Conservation (phyloP, 2,329 filamentous ascomycete genomes). For the Colletotrichum sp. region DNA sequence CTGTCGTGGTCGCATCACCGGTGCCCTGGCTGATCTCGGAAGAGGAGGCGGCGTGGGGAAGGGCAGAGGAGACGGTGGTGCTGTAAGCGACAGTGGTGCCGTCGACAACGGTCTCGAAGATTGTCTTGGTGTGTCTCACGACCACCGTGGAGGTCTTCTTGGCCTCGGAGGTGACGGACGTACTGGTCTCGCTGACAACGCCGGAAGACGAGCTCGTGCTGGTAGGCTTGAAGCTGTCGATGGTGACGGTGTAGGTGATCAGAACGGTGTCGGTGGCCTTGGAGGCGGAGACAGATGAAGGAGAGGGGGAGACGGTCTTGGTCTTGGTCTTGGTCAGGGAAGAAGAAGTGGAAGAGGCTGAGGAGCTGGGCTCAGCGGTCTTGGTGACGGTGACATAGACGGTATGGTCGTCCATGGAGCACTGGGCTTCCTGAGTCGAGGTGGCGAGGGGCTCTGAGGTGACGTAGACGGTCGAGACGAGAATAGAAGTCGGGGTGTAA, state of each 20-base stretch:
- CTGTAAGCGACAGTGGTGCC: conserved; percentile 2
- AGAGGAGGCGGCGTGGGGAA: background rate
- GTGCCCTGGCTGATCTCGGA: conserved; percentile 2
- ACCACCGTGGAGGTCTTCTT: background rate
- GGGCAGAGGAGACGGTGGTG: conserved; percentile 10
- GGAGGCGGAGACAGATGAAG: background rate
- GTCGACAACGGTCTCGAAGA: conserved; percentile 9
- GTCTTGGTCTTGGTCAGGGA: background rate
- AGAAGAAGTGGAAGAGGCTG: background rate
- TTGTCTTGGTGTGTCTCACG: conserved; percentile 5
- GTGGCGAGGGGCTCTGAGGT: background rate
- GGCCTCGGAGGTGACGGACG: background rate
- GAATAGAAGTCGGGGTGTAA: background rate
- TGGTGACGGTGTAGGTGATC: conserved; percentile 15
- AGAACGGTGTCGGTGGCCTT: conserved; percentile 1
- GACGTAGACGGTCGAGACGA: background rate
- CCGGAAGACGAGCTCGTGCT: background rate
- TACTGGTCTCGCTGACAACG: background rate
- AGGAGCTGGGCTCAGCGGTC: background rate
- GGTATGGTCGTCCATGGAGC: conserved; percentile 8
- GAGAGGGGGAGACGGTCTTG: background rate
- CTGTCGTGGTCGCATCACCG: background rate
- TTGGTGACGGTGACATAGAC: conserved; percentile 20
- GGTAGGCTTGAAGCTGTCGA: conserved; percentile 3
- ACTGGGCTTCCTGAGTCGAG: background rate